A percentile compares a stretch with the other conserved stretches of the same genome.
Evolutionary conservation across 1,139 yeast species (phyloP).

Genomic region (Diutina scorzettiae): DNA sequence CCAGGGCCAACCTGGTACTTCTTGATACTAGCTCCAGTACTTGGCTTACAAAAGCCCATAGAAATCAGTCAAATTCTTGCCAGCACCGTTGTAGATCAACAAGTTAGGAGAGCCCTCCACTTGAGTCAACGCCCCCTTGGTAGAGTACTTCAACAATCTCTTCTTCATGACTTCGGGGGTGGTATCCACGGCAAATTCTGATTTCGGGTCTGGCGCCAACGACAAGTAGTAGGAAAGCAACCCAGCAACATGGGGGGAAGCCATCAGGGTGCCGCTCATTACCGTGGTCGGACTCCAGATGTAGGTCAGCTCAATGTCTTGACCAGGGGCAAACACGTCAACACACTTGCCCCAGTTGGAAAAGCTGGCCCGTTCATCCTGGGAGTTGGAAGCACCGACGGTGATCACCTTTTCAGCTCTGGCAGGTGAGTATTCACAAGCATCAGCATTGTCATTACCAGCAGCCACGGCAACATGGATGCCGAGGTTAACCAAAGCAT

Average conservation of each 20-base stretch:
- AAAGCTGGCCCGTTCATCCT: conserved; percentile 27
- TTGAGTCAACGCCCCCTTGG: conserved; percentile 20
- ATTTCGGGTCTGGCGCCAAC: conserved; percentile 26
- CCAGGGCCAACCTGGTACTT: too few species aligned
- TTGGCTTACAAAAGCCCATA: background rate
- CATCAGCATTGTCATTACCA: conserved; percentile 33
- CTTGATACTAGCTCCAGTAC: too few species aligned
- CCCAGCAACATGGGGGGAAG: conserved; percentile 32
- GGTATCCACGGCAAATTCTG: conserved; percentile 18
- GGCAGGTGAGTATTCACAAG: conserved; percentile 33
- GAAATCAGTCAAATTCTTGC: conserved; percentile 7
- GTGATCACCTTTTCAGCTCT: conserved; percentile 30
- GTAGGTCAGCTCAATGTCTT: conserved; percentile 27
- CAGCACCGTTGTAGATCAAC: conserved; percentile 18
- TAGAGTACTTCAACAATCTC: conserved; percentile 25
- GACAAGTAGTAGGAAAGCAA: conserved; percentile 30
- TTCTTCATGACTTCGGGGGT: conserved; percentile 25
- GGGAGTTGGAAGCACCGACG: conserved; percentile 30
- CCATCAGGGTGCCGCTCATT: conserved; percentile 36
- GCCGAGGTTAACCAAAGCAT: conserved; percentile 31
- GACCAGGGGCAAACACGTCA: conserved; percentile 36
- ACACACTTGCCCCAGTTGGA: conserved; percentile 35
- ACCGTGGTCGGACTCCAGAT: conserved; percentile 24
- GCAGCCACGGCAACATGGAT: conserved; percentile 35
- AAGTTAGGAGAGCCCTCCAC: conserved; percentile 15